phyloP scores from a whole-genome alignment of 805 yeast species.

The Scheffersomyces coipomensis region DNA sequence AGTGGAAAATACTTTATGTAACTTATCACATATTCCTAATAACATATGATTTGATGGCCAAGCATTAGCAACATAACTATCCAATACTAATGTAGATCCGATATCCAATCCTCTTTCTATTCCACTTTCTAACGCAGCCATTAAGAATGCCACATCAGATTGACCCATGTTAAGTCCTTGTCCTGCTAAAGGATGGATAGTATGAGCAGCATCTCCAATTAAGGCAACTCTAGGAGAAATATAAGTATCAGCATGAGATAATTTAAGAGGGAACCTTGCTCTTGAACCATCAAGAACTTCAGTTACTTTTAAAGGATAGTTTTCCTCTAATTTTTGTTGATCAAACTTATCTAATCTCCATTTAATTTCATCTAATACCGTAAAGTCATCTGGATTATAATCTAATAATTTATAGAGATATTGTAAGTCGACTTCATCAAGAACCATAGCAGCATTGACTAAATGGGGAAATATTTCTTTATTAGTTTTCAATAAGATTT shows the following conservation, averaged over 20 bases:
- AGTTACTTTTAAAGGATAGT: slow-evolving; percentile 65
- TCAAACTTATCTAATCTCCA: slow-evolving; percentile 59
- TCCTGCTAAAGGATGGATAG: slow-evolving; percentile 96
- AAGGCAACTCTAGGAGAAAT: slow-evolving; percentile 81
- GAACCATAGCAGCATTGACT: slow-evolving; percentile 83
- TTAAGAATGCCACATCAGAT: slow-evolving; percentile 76
- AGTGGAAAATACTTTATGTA: slow-evolving; percentile 82
- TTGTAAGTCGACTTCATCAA: slow-evolving; percentile 72
- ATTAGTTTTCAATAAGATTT: slow-evolving; percentile 55
- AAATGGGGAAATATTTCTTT: slow-evolving; percentile 64
- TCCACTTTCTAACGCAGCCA: slow-evolving; percentile 68
- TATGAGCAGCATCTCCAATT: slow-evolving; percentile 97
- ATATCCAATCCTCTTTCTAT: slow-evolving; percentile 80
- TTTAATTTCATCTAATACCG: slow-evolving; percentile 62
- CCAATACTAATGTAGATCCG: slow-evolving; percentile 77
- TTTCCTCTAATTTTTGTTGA: slow-evolving; percentile 51
- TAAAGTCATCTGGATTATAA: slow-evolving; percentile 41
- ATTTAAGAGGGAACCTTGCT: slow-evolving; percentile 83
- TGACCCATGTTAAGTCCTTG: slow-evolving; percentile 99
- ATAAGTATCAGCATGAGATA: slow-evolving; percentile 90
- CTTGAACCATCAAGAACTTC: slow-evolving; percentile 62
- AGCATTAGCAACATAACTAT: slow-evolving; percentile 82
- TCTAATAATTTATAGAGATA: slow-evolving; percentile 53
- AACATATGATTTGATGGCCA: slow-evolving; percentile 77
- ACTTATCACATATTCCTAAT: slow-evolving; percentile 86